Percentiles rank a stretch among this genome's conserved stretches.
Evolutionary conservation across 2,329 filamentous ascomycete genomes (phyloP).

Genomic region (Fusarium coicis): DNA sequence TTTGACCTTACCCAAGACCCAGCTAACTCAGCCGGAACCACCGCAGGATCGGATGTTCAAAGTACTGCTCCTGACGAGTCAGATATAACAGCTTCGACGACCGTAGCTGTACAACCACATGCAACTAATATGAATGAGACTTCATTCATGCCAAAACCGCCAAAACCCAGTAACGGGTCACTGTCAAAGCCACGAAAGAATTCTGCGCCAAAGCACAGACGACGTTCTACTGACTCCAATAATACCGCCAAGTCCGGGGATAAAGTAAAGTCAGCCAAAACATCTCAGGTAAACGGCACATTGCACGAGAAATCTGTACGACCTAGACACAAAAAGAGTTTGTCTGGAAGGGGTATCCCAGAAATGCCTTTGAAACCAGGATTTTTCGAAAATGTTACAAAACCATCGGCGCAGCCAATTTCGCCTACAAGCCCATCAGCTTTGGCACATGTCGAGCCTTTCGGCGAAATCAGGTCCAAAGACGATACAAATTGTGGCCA

Average conservation of each 20-base stretch:
- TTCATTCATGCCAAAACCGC: background rate
- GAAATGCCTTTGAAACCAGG: conserved; percentile 51
- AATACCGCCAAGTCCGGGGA: conserved; percentile 43
- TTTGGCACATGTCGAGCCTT: background rate
- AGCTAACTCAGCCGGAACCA: background rate
- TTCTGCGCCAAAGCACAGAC: conserved; percentile 44
- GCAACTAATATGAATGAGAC: conserved; percentile 6
- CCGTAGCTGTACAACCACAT: background rate
- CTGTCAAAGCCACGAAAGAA: conserved; percentile 18
- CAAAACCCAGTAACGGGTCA: conserved; percentile 21
- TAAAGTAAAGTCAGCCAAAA: conserved; percentile 44
- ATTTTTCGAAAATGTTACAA: conserved; percentile 53
- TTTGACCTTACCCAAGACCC: background rate
- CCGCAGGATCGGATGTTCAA: background rate
- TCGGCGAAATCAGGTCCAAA: conserved; percentile 31
- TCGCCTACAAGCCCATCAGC: background rate
- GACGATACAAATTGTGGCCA: conserved; percentile 19
- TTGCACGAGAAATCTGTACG: conserved; percentile 51
- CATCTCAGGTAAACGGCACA: conserved; percentile 45
- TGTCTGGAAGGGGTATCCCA: conserved; percentile 46
- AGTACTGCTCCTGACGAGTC: background rate
- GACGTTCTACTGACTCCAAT: conserved; percentile 48
- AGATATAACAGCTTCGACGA: background rate
- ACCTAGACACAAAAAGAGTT: conserved; percentile 42
- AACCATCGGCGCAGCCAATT: conserved; percentile 31